These are phyloP conservation scores for Beauveria sp. DNA, from an alignment of 2,329 filamentous ascomycete species.

Conservation along the genomic window DNA sequence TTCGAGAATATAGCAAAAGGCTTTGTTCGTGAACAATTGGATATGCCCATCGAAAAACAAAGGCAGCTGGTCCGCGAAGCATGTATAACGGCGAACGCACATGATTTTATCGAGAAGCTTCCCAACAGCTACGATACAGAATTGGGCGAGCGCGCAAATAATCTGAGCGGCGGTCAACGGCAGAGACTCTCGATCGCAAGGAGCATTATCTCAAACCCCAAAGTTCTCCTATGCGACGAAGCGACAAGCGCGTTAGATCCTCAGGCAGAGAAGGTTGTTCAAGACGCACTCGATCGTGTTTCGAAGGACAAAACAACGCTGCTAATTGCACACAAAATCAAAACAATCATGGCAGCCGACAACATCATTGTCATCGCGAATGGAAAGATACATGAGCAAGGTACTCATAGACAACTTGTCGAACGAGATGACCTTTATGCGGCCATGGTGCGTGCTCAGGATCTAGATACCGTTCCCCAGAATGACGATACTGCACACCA, in stretches of 20 bases:
- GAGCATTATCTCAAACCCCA: slow-evolving; percentile 33
- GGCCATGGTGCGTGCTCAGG: slow-evolving; percentile 9
- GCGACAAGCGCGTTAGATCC: slow-evolving; percentile 49
- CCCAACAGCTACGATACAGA: slow-evolving; percentile 46
- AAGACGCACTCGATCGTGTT: slow-evolving; percentile 44
- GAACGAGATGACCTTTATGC: slow-evolving; percentile 13
- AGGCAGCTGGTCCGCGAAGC: slow-evolving; percentile 31
- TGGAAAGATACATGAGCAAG: slow-evolving; percentile 46
- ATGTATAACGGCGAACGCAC: slow-evolving; percentile 36
- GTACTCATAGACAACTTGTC: slow-evolving; percentile 49
- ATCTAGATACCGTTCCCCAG: background rate
- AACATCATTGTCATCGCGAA: slow-evolving; percentile 50
- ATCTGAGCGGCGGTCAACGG: slow-evolving; percentile 57
- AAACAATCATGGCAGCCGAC: slow-evolving; percentile 51
- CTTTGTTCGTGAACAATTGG: slow-evolving; percentile 26
- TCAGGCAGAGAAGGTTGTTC: slow-evolving; percentile 39
- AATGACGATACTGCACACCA: background rate
- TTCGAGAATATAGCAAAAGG: slow-evolving; percentile 45
- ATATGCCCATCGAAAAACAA: slow-evolving; percentile 24
- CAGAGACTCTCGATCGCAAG: slow-evolving; percentile 54
- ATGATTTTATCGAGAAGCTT: slow-evolving; percentile 38
- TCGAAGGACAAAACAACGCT: slow-evolving; percentile 53
- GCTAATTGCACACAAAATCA: slow-evolving; percentile 52
- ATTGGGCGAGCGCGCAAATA: slow-evolving; percentile 53
- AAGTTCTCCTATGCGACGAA: slow-evolving; percentile 58